Conservation (phyloP, 2,329 filamentous ascomycete genomes). For the Hypoxylon sp. region DNA sequence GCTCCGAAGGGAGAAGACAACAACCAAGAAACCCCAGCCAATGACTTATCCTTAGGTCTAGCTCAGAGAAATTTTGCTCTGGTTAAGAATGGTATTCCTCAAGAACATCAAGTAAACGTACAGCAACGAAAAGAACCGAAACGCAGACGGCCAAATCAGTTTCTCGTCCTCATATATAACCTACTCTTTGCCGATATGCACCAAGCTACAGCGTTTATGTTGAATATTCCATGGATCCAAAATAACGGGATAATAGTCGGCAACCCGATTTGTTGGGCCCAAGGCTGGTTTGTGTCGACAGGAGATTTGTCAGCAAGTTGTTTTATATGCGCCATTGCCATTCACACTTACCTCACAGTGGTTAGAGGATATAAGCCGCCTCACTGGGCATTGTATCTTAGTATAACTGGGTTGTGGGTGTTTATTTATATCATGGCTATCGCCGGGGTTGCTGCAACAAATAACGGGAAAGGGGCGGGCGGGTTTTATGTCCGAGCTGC, state of each 20-base stretch:
- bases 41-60: constrained; percentile 40
- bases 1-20: constrained; percentile 40
- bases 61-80: constrained; percentile 41
- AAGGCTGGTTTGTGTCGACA: constrained; percentile 77
- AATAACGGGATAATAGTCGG: constrained; percentile 67
- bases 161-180: constrained; percentile 77
- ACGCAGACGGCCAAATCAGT: constrained; percentile 69
- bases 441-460: constrained; percentile 62
- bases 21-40: constrained; percentile 25
- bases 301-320: constrained; percentile 76
- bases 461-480: constrained; percentile 57
- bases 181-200: constrained; percentile 76
- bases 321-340: constrained; percentile 74
- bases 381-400: constrained; percentile 63
- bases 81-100: constrained; percentile 31
- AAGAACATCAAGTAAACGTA: constrained; percentile 13
- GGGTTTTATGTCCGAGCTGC: constrained; percentile 74
- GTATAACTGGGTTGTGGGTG: constrained; percentile 66
- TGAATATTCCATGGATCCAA: constrained; percentile 71
- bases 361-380: constrained; percentile 67
- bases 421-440: constrained; percentile 71
- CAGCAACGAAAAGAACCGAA: neutral
- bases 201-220: constrained; percentile 73
- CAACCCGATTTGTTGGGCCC: constrained; percentile 68
- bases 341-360: constrained; percentile 75